Base-by-base conservation (phyloP, 2,329 filamentous ascomycete genomes). In the Aureobasidium sp. region DNA sequence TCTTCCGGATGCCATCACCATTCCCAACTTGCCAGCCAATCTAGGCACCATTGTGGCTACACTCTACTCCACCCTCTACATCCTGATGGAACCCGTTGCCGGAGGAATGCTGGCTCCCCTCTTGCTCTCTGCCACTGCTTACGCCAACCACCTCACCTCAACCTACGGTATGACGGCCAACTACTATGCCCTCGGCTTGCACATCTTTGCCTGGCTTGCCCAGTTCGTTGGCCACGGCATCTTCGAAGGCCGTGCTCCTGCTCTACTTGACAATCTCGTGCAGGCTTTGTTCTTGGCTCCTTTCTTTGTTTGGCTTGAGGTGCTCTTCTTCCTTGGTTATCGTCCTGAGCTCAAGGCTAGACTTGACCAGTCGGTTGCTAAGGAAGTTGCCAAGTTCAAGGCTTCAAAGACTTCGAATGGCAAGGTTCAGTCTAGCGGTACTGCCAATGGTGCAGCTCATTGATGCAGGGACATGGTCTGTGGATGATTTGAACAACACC, bases 261-360 rank as follows among this genome's bases (percentile, higher is more conserved):
- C 92, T 5, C 78, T 97, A 66, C 78, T 97, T 52, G 92, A 97
- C 76, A 97, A 97, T 71, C 77, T 97, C 45, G 81, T 95, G 52
- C 94, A 97, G 76, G 92, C 94, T 31, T 75, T 97, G 66, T 93
- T 97, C 71, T 81, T 97, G 27, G 94, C 94, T 0, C 94, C 94
- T 9, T 88, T 99, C 70, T 99, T 97, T 69, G 93, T 97, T 63
- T 99, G 94, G 90, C 88, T 99, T 69, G 92, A 97, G 78, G 77
- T 95, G 27, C 81, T 99, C 29, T 99, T 99, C 79, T 86, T 82
- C 70, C 84, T 95, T 56, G 94, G 94, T 53, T 99, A 97, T 76
- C 85, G 94, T 64, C 89, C 87, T 1, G 91, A 96, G 74, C 80
- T 99, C 68, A 91, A 93, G 77, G 82, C 83, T 64, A 85, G 93